Base-by-base conservation (phyloP, 352 stramenopile species). In the Phytopythium montanum region DNA sequence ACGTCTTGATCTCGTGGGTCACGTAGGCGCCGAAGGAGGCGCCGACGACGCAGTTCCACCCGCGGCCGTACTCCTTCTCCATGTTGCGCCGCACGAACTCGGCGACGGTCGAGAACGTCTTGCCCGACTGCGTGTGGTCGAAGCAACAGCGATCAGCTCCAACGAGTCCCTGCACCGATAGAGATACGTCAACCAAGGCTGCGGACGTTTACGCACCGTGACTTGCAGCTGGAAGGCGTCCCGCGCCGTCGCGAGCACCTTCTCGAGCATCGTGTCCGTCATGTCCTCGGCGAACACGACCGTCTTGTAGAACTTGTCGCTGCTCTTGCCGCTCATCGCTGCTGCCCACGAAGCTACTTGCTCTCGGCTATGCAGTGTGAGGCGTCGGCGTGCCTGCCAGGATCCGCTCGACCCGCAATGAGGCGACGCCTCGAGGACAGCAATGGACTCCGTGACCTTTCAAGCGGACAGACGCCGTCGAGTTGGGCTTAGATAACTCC, bases 1-100 rank as follows among this genome's bases (percentile, higher is more conserved):
- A 98, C 18, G 90, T 97, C 66, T 98, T 98, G 66, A 98, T 97
- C 67, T 98, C 91, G 68, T 98, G 93, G 23, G 93, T 98, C 56
- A 98, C 93, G 68, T 96, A 98, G 38, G 89, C 89, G 31, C 92
- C 92, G 66, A 98, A 98, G 31, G 74, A 95, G 44, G 83, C 81
- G 26, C 92, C 93, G 38, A 98, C 90, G 55, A 98, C 75, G 60
- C 88, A 96, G 70, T 98, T 98, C 92, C 93, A 98, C 26, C 92
- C 89, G 36, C 83, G 77, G 0, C 92, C 90, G 65, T 96, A 96
- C 61, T 96, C 81, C 61, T 97, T 97, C 66, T 97, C 90, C 76
- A 98, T 97, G 60, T 91, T 94, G 68, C 85, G 85, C 13, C 90
- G 83, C 51, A 97, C 93, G 60, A 93, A 95, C 62, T 95, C 85